Evolutionary conservation across 139 green algal genomes (phyloP).

Genomic region (Axilococcus clingmanii): DNA sequence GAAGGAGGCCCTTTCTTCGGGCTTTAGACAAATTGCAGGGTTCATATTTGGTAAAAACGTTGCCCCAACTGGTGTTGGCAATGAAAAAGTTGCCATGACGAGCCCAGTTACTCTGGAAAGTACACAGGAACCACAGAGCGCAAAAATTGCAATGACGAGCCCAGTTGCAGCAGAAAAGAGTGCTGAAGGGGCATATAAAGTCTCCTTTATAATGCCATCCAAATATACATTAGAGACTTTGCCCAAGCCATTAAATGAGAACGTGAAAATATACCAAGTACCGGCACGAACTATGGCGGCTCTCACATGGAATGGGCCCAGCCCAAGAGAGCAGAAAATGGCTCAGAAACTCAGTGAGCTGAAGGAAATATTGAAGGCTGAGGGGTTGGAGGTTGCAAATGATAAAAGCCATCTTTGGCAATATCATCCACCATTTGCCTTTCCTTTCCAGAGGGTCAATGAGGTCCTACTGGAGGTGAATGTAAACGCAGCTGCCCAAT

Average conservation of each 20-base stretch:
- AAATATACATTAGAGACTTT: conserved; percentile 47
- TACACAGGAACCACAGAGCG: conserved; percentile 9
- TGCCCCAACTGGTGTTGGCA: neutral
- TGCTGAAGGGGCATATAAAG: conserved; percentile 9
- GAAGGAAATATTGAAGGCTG: conserved; percentile 4
- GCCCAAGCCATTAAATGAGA: conserved; percentile 42
- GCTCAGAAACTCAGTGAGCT: conserved; percentile 17
- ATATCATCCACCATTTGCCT: conserved; percentile 9
- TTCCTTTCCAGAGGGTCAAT: conserved; percentile 1
- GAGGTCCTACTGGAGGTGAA: conserved; percentile 9
- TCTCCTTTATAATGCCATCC: conserved; percentile 57
- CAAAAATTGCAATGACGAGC: conserved; percentile 28
- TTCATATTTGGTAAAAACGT: conserved; percentile 64
- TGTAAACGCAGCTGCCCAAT: neutral
- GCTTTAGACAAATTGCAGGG: conserved; percentile 42
- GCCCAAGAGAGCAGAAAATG: conserved; percentile 15
- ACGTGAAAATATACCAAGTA: conserved; percentile 33
- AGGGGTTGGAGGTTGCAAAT: conserved; percentile 7
- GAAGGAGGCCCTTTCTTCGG: conserved; percentile 12
- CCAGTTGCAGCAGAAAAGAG: conserved; percentile 17
- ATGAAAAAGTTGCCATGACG: conserved; percentile 50
- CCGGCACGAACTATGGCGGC: conserved; percentile 30
- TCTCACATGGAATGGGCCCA: conserved; percentile 32
- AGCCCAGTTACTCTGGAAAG: conserved; percentile 37
- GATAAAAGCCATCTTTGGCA: conserved; percentile 13